Base-by-base conservation (phyloP, 179 eudicot genomes). In the Corrigiola litoralis region DNA sequence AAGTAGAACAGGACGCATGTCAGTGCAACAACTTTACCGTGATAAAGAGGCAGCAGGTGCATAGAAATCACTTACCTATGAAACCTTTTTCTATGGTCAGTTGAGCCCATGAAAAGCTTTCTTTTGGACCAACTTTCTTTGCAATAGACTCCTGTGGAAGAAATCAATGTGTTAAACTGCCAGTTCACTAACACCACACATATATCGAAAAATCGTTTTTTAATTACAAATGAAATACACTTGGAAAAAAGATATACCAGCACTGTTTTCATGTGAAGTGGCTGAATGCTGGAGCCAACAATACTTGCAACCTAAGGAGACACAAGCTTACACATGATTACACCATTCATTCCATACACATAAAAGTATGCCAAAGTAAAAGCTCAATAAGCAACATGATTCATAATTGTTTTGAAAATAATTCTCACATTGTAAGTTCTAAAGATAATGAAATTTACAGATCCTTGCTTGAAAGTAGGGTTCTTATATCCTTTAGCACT, bases 221-320 rank as follows among this genome's bases (percentile, higher is more conserved):
- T 13, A 24, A 58, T 5, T 2, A 46, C 28, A 73, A 29, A 53
- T 10, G 21, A 16, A 54, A 14, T 41, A 28, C 70, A 44, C 10
- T 33, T 28, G 25, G 14, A 54, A 54, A 20, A 33, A 21, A 37
- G n/a, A 64, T 79, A 67, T 77, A 79, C 86, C 79, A 75, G 62
- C 51, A 81, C 65, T 48, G 79, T 32, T 57, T 70, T 20, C 89
- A 81, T 84, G 67, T 65, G 77, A 58, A 79, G 79, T 18, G 86
- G 72, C 57, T 84, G 89, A 57, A 84, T 71, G 66, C 79, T 79
- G 61, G 81, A 70, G 72, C 76, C 47, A 58, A 84, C 80, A 61
- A 75, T 73, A 48, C 77, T 81, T 34, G 86, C 82, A 67, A 64
- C 82, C 89, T 84, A 73, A 59, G 4, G 65, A 28, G 58, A 38